Conservation (phyloP, 345 rosid species). For the Citrus cavaleriei region DNA sequence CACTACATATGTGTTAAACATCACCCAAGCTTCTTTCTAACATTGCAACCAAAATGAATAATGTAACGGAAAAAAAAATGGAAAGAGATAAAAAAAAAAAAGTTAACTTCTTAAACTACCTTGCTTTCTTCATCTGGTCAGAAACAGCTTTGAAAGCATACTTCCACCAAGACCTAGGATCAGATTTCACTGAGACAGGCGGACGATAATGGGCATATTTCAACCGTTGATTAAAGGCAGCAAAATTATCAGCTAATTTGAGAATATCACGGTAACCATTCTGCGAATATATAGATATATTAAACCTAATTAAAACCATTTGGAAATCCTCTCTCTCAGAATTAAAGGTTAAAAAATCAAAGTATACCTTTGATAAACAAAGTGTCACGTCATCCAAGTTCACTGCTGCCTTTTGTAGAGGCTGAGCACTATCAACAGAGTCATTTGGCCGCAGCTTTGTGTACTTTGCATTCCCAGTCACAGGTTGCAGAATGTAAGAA, state of each 20-base stretch:
- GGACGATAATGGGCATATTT: constrained; percentile 94
- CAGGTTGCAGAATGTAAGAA: constrained; percentile 86
- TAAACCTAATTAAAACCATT: constrained; percentile 22
- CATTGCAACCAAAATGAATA: not conserved
- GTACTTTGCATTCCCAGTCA: constrained; percentile 87
- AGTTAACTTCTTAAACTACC: constrained; percentile 40
- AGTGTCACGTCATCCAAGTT: constrained; percentile 93
- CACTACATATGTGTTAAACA: not conserved
- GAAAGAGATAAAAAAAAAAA: constrained; percentile 3
- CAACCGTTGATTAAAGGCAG: constrained; percentile 81
- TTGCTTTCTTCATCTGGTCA: constrained; percentile 76
- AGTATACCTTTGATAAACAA: constrained; percentile 80
- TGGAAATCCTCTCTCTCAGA: constrained; percentile 11
- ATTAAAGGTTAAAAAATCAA: constrained; percentile 12
- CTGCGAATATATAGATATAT: constrained; percentile 40
- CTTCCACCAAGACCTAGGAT: constrained; percentile 93
- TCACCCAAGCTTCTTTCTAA: not conserved
- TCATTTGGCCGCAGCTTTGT: constrained; percentile 47
- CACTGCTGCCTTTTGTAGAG: constrained; percentile 77
- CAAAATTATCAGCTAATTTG: constrained; percentile 90
- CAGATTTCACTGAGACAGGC: constrained; percentile 56
- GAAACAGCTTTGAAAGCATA: constrained; percentile 83
- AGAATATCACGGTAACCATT: constrained; percentile 80
- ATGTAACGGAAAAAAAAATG: not conserved
- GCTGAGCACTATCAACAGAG: constrained; percentile 38